Evolutionary conservation across 2,329 filamentous ascomycete genomes (phyloP).

Genomic region (Mollisiaceae sp.): DNA sequence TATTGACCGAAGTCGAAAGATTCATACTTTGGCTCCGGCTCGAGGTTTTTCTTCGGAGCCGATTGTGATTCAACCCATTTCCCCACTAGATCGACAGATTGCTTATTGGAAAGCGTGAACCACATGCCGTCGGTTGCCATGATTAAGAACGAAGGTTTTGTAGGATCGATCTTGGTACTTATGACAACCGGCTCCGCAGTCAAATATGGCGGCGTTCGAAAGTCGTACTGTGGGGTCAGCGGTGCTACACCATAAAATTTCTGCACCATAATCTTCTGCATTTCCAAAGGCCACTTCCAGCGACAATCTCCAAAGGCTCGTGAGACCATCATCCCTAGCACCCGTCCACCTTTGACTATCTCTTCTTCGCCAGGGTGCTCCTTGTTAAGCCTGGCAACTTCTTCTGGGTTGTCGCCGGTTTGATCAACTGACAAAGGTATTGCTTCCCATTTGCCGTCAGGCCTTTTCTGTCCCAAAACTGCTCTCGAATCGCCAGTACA

Average conservation of each 20-base stretch:
- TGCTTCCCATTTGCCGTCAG: conserved; percentile 53
- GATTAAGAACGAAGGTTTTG: conserved; percentile 62
- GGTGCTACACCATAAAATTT: not conserved
- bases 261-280: conserved; percentile 11
- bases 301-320: conserved; percentile 71
- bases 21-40: not conserved
- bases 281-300: conserved; percentile 67
- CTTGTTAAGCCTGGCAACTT: conserved; percentile 57
- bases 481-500: conserved; percentile 63
- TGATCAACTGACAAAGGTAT: conserved; percentile 67
- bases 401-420: conserved; percentile 65
- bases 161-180: conserved; percentile 55
- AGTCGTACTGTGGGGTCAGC: not conserved
- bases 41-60: not conserved
- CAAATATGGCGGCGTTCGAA: conserved; percentile 65
- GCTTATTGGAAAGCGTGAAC: conserved; percentile 61
- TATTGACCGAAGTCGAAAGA: not conserved
- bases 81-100: conserved; percentile 61
- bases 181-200: conserved; percentile 70
- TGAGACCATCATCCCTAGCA: conserved; percentile 66
- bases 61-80: conserved; percentile 19
- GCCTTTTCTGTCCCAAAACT: conserved; percentile 43
- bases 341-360: conserved; percentile 57
- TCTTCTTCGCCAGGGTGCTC: conserved; percentile 68
- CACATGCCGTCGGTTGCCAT: conserved; percentile 72